Evolutionary conservation across 2,329 filamentous ascomycete species (phyloP).

Genomic region (Dactylonectria estremocensis): DNA sequence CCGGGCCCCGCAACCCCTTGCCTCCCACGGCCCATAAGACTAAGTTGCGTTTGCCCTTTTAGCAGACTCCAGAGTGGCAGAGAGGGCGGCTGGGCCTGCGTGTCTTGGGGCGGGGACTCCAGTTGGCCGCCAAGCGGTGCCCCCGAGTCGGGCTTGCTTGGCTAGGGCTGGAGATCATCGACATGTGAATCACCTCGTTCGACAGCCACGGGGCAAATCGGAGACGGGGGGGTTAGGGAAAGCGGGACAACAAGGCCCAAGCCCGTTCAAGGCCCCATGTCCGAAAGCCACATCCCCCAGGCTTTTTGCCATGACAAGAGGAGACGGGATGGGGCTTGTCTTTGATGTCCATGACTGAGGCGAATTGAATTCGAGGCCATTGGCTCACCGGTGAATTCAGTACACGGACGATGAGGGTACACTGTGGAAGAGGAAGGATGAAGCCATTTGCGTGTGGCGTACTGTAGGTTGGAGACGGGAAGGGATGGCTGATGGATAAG

Average conservation of each 20-base stretch:
- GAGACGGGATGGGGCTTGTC: constrained; percentile 5
- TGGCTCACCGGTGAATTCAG: constrained; percentile 11
- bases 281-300: neutral
- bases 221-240: constrained; percentile 24
- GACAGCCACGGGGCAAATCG: constrained; percentile 44
- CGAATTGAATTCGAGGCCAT: constrained; percentile 23
- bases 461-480: constrained; percentile 8
- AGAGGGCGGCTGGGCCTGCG: constrained; percentile 11
- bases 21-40: neutral
- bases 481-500: constrained; percentile 19
- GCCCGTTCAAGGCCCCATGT: constrained; percentile 15
- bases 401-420: neutral
- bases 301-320: constrained; percentile 18
- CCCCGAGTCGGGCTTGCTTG: constrained; percentile 23
- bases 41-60: neutral
- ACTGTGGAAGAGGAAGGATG: neutral
- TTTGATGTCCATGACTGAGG: constrained; percentile 12
- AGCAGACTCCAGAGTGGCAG: neutral
- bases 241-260: constrained; percentile 24
- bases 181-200: constrained; percentile 45
- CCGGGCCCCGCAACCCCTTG: constrained; percentile 2
- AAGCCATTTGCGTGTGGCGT: constrained; percentile 4
- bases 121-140: constrained; percentile 39
- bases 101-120: constrained; percentile 36
- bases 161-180: constrained; percentile 49